Conservation (phyloP, 192 early-diverging fungal genomes). For the Chytriomyces sp. region DNA sequence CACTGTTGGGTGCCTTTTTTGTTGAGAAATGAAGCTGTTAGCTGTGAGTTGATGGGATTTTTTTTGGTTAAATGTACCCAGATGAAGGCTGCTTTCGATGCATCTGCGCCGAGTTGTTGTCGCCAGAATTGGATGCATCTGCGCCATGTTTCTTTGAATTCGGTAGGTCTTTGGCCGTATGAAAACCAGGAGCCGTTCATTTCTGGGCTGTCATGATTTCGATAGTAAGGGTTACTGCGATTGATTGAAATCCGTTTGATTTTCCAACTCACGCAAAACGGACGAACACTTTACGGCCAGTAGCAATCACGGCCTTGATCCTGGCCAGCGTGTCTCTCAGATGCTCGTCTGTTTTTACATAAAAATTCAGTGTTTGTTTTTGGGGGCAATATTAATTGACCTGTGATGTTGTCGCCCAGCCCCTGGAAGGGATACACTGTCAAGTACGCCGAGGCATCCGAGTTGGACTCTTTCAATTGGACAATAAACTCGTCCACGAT, state of each 20-base stretch:
- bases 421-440: constrained; percentile 26
- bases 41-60: no score
- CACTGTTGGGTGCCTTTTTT: constrained; percentile 27
- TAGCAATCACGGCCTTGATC: not conserved
- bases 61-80: not conserved
- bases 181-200: constrained; percentile 25
- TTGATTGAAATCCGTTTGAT: not conserved
- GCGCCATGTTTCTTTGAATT: not conserved
- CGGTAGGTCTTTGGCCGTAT: constrained; percentile 5
- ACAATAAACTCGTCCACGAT: constrained; percentile 1
- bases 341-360: not conserved
- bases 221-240: no score
- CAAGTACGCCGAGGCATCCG: constrained; percentile 7
- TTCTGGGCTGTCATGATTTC: no score
- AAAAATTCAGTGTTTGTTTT: no score
- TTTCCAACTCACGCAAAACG: not conserved
- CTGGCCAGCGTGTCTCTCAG: constrained; percentile 7
- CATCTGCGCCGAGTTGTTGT: not conserved
- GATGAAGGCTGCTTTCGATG: constrained; percentile 16
- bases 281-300: constrained; percentile 13
- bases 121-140: constrained; percentile 9
- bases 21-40: no score
- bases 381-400: not conserved
- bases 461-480: not conserved
- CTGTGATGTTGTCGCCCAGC: not conserved